A percentile compares a stretch with the other conserved stretches of the same genome.
Conservation (phyloP, 2,329 filamentous ascomycete genomes). For the Botryotinia globosa region DNA sequence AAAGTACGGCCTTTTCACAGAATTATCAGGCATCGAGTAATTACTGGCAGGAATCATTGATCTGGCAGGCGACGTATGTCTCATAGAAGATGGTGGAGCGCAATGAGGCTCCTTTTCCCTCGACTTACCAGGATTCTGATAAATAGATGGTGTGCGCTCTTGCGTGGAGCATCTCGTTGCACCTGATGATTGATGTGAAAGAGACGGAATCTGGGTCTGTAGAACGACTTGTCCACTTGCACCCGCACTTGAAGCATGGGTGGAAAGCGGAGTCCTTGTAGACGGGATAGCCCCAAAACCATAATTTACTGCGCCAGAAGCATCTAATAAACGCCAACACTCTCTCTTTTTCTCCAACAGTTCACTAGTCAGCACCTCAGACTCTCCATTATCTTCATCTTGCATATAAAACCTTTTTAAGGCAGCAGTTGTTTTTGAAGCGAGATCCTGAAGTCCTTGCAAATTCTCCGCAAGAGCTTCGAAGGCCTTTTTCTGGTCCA, state of each 20-base stretch:
- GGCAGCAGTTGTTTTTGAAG: constrained; percentile 13
- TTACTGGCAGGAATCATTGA: background rate
- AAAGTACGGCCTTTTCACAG: background rate
- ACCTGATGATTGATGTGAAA: background rate
- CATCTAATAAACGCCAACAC: constrained; percentile 29
- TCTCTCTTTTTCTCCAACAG: constrained; percentile 33
- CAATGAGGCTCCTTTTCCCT: background rate
- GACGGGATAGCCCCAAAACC: constrained; percentile 29
- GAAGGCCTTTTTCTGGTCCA: constrained; percentile 27
- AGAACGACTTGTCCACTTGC: constrained; percentile 35
- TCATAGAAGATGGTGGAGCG: constrained; percentile 3
- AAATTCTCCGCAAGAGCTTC: background rate
- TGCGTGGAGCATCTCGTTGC: background rate
- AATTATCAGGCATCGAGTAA: background rate
- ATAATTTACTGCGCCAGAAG: constrained; percentile 34
- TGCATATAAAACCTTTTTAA: background rate
- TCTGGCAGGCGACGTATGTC: background rate
- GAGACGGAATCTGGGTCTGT: constrained; percentile 30
- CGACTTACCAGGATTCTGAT: background rate
- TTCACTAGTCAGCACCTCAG: constrained; percentile 26
- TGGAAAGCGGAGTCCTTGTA: constrained; percentile 20
- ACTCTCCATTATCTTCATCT: constrained; percentile 23
- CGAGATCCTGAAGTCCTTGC: constrained; percentile 10
- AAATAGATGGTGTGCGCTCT: constrained; percentile 3
- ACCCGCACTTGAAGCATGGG: constrained; percentile 27